Evolutionary conservation across 768 basidiomycete species (phyloP).

Genomic region (Suillus decipiens): DNA sequence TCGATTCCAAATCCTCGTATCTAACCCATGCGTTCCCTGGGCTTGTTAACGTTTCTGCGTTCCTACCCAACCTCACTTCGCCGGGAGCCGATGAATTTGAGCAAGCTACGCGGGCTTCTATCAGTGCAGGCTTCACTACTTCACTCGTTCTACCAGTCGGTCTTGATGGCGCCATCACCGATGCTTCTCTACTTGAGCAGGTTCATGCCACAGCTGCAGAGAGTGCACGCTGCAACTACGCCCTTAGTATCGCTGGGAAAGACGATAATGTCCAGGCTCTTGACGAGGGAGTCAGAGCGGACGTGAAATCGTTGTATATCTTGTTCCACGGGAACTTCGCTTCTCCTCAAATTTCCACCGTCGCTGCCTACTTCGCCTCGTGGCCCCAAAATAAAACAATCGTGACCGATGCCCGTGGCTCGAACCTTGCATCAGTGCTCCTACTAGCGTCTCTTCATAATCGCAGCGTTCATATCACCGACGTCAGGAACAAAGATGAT

Average conservation of each 20-base stretch:
- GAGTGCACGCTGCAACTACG: constrained; percentile 84
- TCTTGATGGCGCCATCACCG: constrained; percentile 59
- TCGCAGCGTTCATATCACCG: constrained; percentile 87
- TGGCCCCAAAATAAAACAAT: constrained; percentile 95
- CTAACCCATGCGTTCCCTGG: constrained; percentile 90
- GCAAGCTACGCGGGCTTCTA: constrained; percentile 74
- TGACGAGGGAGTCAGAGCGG: constrained; percentile 75
- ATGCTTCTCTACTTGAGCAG: constrained; percentile 65
- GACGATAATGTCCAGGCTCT: constrained; percentile 61
- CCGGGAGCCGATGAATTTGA: constrained; percentile 54
- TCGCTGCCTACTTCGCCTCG: constrained; percentile 84
- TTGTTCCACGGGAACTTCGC: constrained; percentile 59
- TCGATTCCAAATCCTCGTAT: constrained; percentile 95
- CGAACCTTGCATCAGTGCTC: constrained; percentile 90
- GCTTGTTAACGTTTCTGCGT: constrained; percentile 84
- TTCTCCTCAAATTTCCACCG: constrained; percentile 63
- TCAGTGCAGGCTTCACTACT: constrained; percentile 90
- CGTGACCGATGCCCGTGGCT: constrained; percentile 88
- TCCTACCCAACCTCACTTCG: constrained; percentile 68
- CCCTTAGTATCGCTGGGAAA: constrained; percentile 77
- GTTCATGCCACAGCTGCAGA: constrained; percentile 65
- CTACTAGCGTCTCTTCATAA: constrained; percentile 91
- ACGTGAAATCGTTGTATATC: constrained; percentile 85
- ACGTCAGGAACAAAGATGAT: constrained; percentile 85
- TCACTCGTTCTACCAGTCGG: constrained; percentile 78